Evolutionary conservation across 441 rosid species (phyloP), one percentile per base, ranked within the genome.

Genomic region (Populus hybrid): DNA sequence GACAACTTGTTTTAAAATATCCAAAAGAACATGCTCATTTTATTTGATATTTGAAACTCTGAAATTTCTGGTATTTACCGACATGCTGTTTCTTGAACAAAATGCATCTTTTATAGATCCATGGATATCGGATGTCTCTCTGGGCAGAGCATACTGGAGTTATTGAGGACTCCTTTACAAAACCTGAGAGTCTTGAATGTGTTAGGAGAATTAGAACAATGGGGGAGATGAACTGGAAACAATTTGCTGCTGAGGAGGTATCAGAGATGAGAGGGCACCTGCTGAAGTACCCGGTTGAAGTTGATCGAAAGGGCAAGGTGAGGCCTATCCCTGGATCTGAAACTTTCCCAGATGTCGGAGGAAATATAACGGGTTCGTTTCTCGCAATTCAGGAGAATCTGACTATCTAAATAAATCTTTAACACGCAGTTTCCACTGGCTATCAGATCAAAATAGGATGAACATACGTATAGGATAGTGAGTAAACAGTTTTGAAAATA

Each of bases 101-200:
- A 42, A 32, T 66, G 11, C 63, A 23, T 69, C 57, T 32, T 67
- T 40, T 81, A 12, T 70, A 95, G 99, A 87, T 95, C 36, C 85
- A 92, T 76, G 99, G 99, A 71, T 95, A 95, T 77, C 88, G 99
- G 81, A 93, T 95, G 99, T 94, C 98, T 0, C 89, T 95, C 32
- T 95, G 99, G 99, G 97, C 97, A 28, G 99, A 95, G 76, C 99
- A 95, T 77, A 77, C 85, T 3, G 99, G 97, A 76, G 73, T 76
- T 7, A 70, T 91, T 0, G 98, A 95, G 67, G 93, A 92, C 77
- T 85, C 89, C 80, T 95, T 94, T 82, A 81, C 84, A 1, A 80
- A 69, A 40, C 97, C 99, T 1, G 97, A 90, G 79, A 88, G 91
- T 80, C 63, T 94, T 24, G 98, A 95, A 65, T 95, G 99, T 64